Conservation (phyloP, 2,329 filamentous ascomycete genomes). For the Thermochaetoides dissita region DNA sequence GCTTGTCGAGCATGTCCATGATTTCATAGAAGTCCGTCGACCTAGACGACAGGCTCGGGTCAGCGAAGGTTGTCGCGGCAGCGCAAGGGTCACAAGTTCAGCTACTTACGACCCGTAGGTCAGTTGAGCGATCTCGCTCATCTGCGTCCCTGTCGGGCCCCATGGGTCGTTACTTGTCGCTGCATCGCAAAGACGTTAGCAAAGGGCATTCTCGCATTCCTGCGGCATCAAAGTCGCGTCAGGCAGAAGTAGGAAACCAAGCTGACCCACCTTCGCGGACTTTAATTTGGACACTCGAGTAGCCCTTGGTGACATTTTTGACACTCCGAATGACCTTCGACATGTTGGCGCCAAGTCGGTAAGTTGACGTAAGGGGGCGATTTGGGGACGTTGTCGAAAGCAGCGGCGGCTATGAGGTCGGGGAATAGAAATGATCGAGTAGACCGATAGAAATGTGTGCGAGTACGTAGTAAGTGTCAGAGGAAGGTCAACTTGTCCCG, state of each 20-base stretch:
- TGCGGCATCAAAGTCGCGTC: slow-evolving; percentile 7
- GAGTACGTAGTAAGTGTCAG: too few species aligned
- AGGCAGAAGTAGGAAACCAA: neutral
- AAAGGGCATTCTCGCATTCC: neutral
- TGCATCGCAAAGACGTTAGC: slow-evolving; percentile 25
- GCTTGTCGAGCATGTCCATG: slow-evolving; percentile 99
- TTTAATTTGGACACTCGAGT: slow-evolving; percentile 92
- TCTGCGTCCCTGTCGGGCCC: slow-evolving; percentile 94
- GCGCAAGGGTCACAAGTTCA: too few species aligned
- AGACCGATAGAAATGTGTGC: neutral
- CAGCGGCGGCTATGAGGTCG: neutral
- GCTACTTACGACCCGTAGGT: slow-evolving; percentile 83
- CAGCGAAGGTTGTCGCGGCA: neutral
- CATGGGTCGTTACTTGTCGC: slow-evolving; percentile 98
- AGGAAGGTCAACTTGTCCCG: too few species aligned
- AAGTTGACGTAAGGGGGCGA: neutral
- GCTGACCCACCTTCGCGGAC: slow-evolving; percentile 74
- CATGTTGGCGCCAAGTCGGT: slow-evolving; percentile 41
- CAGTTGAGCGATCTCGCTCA: slow-evolving; percentile 96
- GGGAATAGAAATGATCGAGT: slow-evolving; percentile 3
- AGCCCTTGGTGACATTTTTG: slow-evolving; percentile 99
- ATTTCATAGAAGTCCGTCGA: slow-evolving; percentile 98
- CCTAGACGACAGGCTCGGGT: slow-evolving; percentile 29
- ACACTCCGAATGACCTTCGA: slow-evolving; percentile 94
- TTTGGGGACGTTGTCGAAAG: neutral